Conservation (phyloP, 2,329 filamentous ascomycete genomes). For the Tolypocladium amazonense region DNA sequence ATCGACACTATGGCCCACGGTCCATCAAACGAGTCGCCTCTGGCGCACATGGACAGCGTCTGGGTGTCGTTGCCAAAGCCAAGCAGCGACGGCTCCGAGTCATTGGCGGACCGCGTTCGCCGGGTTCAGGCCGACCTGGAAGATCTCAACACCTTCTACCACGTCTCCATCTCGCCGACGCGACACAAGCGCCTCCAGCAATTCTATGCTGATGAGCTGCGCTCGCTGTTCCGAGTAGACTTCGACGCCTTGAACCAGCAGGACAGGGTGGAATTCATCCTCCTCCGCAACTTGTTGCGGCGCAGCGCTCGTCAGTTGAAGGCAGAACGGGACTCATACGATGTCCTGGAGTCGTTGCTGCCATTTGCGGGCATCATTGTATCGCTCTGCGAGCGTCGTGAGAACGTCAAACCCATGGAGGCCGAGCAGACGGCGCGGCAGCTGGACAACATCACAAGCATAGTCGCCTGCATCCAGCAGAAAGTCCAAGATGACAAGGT, state of each 20-base stretch:
- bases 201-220: conserved; percentile 32
- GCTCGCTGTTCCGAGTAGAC: conserved; percentile 11
- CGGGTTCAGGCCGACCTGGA: conserved; percentile 32
- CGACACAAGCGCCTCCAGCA: conserved; percentile 26
- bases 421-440: conserved; percentile 30
- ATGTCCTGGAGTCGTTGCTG: conserved; percentile 27
- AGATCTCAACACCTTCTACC: conserved; percentile 38
- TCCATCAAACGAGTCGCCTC: neutral
- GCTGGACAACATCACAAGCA: conserved; percentile 23
- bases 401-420: conserved; percentile 30
- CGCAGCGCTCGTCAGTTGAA: conserved; percentile 25
- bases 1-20: neutral
- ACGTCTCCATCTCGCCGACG: conserved; percentile 30
- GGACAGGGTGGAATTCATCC: conserved; percentile 35
- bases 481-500: conserved; percentile 23
- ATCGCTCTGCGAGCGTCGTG: conserved; percentile 35
- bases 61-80: conserved; percentile 9
- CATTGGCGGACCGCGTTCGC: conserved; percentile 29
- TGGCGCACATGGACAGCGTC: conserved; percentile 4
- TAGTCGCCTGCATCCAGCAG: conserved; percentile 20
- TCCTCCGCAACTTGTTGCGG: conserved; percentile 35
- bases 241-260: conserved; percentile 26
- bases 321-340: conserved; percentile 25
- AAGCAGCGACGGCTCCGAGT: conserved; percentile 11
- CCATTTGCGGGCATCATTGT: conserved; percentile 32